phyloP scores from a whole-genome alignment of 192 early-diverging fungal species.

The Coemansia sp. region DNA sequence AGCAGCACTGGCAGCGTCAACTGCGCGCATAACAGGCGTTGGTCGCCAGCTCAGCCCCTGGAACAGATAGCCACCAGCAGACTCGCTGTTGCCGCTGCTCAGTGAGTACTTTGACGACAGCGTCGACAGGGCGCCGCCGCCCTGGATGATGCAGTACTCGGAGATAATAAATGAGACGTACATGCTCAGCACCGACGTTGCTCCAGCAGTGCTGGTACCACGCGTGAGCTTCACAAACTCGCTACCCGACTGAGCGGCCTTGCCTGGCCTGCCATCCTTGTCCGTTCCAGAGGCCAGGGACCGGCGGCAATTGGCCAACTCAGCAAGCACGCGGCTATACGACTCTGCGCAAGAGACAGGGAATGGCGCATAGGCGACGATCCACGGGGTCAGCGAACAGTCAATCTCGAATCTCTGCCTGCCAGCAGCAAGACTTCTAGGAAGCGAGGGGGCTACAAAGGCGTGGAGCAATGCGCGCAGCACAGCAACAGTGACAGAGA shows the following conservation, averaged over 20 bases:
- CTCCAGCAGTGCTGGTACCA: slow-evolving; percentile 40
- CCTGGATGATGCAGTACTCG: slow-evolving; percentile 51
- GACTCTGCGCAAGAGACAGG: slow-evolving; percentile 30
- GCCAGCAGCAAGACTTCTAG: not conserved
- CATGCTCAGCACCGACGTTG: slow-evolving; percentile 20
- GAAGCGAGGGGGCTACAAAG: slow-evolving; percentile 26
- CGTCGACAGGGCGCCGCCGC: slow-evolving; percentile 17
- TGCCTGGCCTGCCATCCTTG: not conserved
- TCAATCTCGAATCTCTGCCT: slow-evolving; percentile 4
- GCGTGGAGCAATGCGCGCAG: slow-evolving; percentile 41
- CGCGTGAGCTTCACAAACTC: slow-evolving; percentile 34
- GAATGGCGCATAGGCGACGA: slow-evolving; percentile 35
- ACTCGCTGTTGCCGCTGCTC: not conserved
- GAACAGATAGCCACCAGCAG: slow-evolving; percentile 5
- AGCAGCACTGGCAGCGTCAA: not conserved
- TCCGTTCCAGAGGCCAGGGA: not conserved
- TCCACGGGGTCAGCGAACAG: slow-evolving; percentile 29
- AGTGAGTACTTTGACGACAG: not conserved
- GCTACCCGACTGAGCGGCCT: not conserved
- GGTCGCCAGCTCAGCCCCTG: slow-evolving; percentile 39
- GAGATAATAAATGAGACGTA: slow-evolving; percentile 37
- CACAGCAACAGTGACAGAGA: slow-evolving; percentile 17
- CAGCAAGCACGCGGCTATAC: slow-evolving; percentile 34
- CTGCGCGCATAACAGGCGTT: slow-evolving; percentile 6
- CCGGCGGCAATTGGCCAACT: slow-evolving; percentile 24